Conservation (phyloP, 2,329 filamentous ascomycete species). For the Botrytis aclada region DNA sequence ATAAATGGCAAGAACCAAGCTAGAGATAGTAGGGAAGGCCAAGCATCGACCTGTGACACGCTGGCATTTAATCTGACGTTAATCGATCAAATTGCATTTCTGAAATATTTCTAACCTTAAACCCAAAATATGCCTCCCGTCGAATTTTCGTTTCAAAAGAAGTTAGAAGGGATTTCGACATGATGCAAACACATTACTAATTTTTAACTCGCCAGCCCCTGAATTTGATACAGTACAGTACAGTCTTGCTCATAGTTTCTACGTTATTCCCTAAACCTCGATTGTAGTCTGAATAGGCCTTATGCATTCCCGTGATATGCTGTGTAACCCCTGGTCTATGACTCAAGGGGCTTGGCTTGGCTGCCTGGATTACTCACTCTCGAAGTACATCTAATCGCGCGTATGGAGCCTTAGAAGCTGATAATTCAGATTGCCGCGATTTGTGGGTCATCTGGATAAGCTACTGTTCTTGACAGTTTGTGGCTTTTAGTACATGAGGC, state of each 20-base stretch:
- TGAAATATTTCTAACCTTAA: neutral
- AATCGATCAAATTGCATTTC: neutral
- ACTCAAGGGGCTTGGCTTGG: neutral
- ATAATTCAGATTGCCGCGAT: neutral
- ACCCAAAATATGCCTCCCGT: accelerated
- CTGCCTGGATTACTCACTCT: neutral
- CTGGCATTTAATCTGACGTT: neutral
- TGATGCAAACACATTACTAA: neutral
- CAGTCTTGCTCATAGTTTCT: neutral
- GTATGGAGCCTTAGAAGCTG: neutral
- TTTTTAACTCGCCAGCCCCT: neutral
- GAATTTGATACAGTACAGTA: neutral
- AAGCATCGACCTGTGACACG: neutral
- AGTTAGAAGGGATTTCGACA: neutral
- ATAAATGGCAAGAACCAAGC: neutral
- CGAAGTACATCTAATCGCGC: neutral
- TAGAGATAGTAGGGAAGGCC: neutral
- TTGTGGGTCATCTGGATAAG: too few species aligned
- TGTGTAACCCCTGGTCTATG: neutral
- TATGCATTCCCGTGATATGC: neutral
- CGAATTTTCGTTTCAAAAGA: neutral
- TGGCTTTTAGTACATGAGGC: neutral
- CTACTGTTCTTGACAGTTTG: too few species aligned
- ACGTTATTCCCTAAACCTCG: neutral
- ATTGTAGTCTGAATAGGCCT: neutral